Conservation (phyloP, 345 rosid species). For the Psidium friedrichsthalianum region DNA sequence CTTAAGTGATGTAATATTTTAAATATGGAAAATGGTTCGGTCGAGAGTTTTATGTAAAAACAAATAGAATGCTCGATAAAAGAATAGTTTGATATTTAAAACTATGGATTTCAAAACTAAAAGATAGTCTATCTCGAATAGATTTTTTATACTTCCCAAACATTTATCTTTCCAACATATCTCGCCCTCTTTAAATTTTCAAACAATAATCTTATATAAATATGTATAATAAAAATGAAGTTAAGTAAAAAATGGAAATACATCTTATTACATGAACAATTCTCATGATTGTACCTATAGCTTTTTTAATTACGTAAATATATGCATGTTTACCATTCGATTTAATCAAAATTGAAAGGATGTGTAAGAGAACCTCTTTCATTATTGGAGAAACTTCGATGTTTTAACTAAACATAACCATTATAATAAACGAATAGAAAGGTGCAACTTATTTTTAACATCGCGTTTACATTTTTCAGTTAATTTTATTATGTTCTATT, state of each 20-base stretch:
- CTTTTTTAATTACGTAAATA: not conserved
- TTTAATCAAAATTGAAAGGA: not conserved
- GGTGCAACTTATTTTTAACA: not conserved
- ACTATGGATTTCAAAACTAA: not conserved
- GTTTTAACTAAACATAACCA: not conserved
- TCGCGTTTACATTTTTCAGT: not conserved
- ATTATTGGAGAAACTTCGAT: not conserved
- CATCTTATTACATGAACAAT: not conserved
- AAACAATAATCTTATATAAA: not conserved
- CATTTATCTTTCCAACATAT: not conserved
- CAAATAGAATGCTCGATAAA: not conserved
- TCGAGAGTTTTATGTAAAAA: not conserved
- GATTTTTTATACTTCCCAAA: not conserved
- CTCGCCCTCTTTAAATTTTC: not conserved
- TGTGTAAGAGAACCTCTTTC: not conserved
- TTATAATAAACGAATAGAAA: not conserved
- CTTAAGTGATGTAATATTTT: not conserved
- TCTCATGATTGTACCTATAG: not conserved
- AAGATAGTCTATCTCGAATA: not conserved
- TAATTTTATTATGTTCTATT: not conserved
- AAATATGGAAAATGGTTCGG: not conserved
- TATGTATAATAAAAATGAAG: not conserved
- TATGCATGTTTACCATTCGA: not conserved
- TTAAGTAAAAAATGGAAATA: not conserved
- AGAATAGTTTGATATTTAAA: not conserved